A percentile compares a stretch with the other conserved stretches of the same genome.
These are phyloP conservation scores for Penicillium argentinense DNA, from an alignment of 495 filamentous ascomycete species.

Conservation along the genomic window DNA sequence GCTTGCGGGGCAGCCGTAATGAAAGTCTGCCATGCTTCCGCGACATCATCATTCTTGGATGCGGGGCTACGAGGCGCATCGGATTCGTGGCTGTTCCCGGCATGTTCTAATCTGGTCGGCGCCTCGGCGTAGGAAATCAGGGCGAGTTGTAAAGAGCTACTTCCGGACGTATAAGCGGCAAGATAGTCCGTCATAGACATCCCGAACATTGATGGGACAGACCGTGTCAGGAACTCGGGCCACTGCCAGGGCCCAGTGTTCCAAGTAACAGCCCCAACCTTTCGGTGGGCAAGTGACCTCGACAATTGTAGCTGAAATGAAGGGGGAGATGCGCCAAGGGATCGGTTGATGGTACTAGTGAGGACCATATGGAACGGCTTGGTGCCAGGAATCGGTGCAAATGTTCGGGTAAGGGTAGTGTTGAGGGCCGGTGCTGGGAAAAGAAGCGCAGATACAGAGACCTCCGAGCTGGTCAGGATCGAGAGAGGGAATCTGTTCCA, in stretches of 20 bases:
- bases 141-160: constrained; percentile 39
- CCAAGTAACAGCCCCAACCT: constrained; percentile 35
- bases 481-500: constrained; percentile 30
- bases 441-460: constrained; percentile 22
- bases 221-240: constrained; percentile 30
- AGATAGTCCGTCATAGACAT: too few species aligned
- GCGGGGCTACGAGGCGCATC: too few species aligned
- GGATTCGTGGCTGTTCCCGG: too few species aligned
- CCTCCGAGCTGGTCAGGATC: constrained; percentile 29
- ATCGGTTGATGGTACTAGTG: constrained; percentile 27
- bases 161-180: too few species aligned
- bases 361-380: constrained; percentile 35
- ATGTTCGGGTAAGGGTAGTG: constrained; percentile 28
- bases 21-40: constrained; percentile 35
- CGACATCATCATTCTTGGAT: too few species aligned
- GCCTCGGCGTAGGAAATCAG: too few species aligned
- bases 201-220: constrained; percentile 20
- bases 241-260: constrained; percentile 36
- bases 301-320: constrained; percentile 29
- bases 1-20: constrained; percentile 27
- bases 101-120: too few species aligned
- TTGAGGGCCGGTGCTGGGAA: constrained; percentile 33
- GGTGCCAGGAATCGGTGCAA: constrained; percentile 32
- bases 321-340: constrained; percentile 27
- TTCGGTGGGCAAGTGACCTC: constrained; percentile 30